Conservation (phyloP, 1,139 yeast species). For the Saccharomyces pastorianus region DNA sequence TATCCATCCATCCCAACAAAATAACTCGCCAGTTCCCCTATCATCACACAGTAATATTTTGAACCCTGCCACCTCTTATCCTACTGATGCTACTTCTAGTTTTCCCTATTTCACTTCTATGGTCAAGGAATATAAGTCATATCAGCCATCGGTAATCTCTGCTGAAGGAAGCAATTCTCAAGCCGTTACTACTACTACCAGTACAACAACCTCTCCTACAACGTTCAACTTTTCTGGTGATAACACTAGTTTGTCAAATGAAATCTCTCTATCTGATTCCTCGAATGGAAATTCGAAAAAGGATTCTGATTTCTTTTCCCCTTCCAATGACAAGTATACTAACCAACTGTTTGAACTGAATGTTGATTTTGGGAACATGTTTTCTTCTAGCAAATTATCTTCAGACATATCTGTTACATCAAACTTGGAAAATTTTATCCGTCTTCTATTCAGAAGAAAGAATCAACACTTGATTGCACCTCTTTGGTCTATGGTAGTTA, state of each 20-base stretch:
- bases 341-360: constrained; percentile 18
- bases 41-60: neutral
- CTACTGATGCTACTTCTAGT: neutral
- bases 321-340: constrained; percentile 7
- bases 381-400: constrained; percentile 10
- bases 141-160: constrained; percentile 20
- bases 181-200: constrained; percentile 15
- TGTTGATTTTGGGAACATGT: constrained; percentile 8
- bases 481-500: constrained; percentile 60
- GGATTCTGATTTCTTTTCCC: neutral
- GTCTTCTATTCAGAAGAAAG: constrained; percentile 23
- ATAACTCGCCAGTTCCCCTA: neutral
- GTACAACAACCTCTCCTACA: constrained; percentile 9
- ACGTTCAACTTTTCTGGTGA: constrained; percentile 11
- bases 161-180: constrained; percentile 21
- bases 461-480: constrained; percentile 36
- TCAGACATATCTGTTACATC: constrained; percentile 21
- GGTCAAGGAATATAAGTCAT: constrained; percentile 19
- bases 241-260: neutral
- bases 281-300: neutral
- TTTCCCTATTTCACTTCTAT: constrained; percentile 12
- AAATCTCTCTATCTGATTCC: neutral
- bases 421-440: constrained; percentile 28
- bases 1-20: neutral
- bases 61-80: neutral